phyloP scores from a whole-genome alignment of 768 basidiomycete species.

The Russula ochroleuca region DNA sequence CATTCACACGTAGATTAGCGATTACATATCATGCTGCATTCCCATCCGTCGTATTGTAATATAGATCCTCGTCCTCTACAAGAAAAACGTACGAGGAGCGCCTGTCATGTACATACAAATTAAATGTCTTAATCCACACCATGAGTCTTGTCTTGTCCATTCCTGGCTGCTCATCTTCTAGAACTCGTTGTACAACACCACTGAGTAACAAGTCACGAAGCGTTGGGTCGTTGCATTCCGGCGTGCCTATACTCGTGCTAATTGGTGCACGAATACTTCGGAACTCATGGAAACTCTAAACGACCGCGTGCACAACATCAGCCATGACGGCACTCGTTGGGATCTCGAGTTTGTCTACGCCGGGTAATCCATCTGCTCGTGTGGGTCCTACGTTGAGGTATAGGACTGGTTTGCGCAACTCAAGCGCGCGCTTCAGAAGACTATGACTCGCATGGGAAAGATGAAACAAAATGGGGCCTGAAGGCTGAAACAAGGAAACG shows the following conservation, averaged over 20 bases:
- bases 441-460: conserved; percentile 36
- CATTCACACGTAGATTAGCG: conserved; percentile 17
- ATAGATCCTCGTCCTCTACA: conserved; percentile 14
- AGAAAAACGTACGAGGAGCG: background rate
- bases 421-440: conserved; percentile 73
- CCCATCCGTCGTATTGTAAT: conserved; percentile 13
- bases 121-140: conserved; percentile 8
- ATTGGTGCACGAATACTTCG: background rate
- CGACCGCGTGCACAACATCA: conserved; percentile 53
- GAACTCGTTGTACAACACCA: conserved; percentile 53
- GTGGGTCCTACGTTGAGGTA: conserved; percentile 87
- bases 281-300: conserved; percentile 45
- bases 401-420: conserved; percentile 70
- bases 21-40: conserved; percentile 14
- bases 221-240: conserved; percentile 42
- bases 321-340: conserved; percentile 67
- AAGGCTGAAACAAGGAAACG: conserved; percentile 12
- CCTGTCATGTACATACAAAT: conserved; percentile 16
- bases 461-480: background rate
- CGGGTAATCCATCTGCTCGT: conserved; percentile 66
- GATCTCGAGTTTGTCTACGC: conserved; percentile 77
- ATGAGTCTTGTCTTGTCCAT: background rate
- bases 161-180: conserved; percentile 36
- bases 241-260: conserved; percentile 42
- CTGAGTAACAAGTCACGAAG: conserved; percentile 51